Base-by-base conservation (phyloP, 139 green algal genomes). In the Chlamydomonas eustigma region DNA sequence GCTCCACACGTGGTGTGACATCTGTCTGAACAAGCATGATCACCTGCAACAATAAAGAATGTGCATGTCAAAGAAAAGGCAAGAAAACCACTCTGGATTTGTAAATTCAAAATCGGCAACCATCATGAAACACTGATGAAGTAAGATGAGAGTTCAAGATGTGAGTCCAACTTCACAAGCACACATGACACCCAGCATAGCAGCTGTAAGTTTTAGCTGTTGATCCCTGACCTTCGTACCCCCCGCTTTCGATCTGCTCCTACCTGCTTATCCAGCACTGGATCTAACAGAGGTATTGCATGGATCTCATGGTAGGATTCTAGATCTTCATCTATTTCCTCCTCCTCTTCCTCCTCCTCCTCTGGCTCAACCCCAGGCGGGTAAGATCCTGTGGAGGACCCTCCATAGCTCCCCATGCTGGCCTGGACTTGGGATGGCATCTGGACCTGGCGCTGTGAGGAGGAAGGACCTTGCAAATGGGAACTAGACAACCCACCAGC, bases 221-320 rank as follows among this genome's bases (percentile, higher is more conserved):
- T n/a, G n/a, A n/a, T n/a, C n/a, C n/a, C n/a, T n/a, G n/a, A n/a
- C n/a, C n/a, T n/a, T n/a, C n/a, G n/a, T n/a, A n/a, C n/a, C n/a
- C n/a, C n/a, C n/a, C n/a, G n/a, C n/a, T n/a, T n/a, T n/a, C n/a
- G n/a, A n/a, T n/a, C n/a, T n/a, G n/a, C n/a, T n/a, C n/a, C n/a
- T n/a, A 83, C 81, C 78, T 87, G 81, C 64, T 87, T 83, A 65
- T 87, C 81, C 32, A 87, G 66, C 51, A 87, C 81, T 0, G 81
- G 81, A 71, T 87, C 81, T 39, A 83, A 67, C 64, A 87, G 35
- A 4, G 81, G 78, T 22, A 87, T 87, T 33, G 81, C 81, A 12
- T 77, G 76, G 28, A 87, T 70, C 65, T 87, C 81, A 71, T 87
- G 81, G 71, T 77, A 87, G 78, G 78, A 87, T 65, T 83, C 81